Percentiles rank a stretch among this genome's conserved stretches.
These are phyloP conservation scores for Maudiozyma bulderi DNA, from an alignment of 805 yeast genomes.

Conservation along the genomic window DNA sequence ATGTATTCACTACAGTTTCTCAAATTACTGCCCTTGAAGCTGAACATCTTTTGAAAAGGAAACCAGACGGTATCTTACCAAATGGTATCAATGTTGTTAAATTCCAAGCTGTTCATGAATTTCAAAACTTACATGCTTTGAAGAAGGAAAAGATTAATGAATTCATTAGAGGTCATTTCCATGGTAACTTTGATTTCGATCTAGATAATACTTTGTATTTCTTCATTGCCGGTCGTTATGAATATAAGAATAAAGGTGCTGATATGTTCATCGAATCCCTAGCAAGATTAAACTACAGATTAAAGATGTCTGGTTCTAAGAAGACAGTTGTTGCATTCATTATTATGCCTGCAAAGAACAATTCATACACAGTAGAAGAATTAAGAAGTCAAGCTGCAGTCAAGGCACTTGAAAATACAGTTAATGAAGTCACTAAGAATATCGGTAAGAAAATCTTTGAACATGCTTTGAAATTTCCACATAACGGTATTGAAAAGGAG, in stretches of 20 bases:
- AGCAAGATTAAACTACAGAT: conserved; percentile 81
- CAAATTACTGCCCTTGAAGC: conserved; percentile 93
- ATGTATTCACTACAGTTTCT: conserved; percentile 94
- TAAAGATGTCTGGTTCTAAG: conserved; percentile 72
- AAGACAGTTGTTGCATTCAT: conserved; percentile 94
- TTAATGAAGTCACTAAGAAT: conserved; percentile 74
- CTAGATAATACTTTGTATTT: conserved; percentile 88
- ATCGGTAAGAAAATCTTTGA: conserved; percentile 85
- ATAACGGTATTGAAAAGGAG: conserved; percentile 43
- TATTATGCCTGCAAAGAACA: conserved; percentile 94
- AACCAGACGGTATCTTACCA: conserved; percentile 97
- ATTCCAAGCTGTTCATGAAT: conserved; percentile 95
- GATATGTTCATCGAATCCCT: conserved; percentile 89
- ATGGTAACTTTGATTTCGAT: conserved; percentile 92
- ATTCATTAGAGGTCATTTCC: conserved; percentile 92
- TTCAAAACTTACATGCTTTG: conserved; percentile 89
- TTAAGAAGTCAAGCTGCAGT: conserved; percentile 93
- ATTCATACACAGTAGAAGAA: conserved; percentile 92
- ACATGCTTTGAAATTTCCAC: conserved; percentile 67
- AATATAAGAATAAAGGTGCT: conserved; percentile 92
- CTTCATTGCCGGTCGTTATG: conserved; percentile 96
- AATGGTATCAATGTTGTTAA: conserved; percentile 93
- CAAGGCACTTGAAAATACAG: conserved; percentile 80
- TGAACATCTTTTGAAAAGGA: conserved; percentile 84
- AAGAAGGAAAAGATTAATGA: conserved; percentile 89